Conservation (phyloP, 2,329 filamentous ascomycete genomes). For the Podosphaera xanthii region DNA sequence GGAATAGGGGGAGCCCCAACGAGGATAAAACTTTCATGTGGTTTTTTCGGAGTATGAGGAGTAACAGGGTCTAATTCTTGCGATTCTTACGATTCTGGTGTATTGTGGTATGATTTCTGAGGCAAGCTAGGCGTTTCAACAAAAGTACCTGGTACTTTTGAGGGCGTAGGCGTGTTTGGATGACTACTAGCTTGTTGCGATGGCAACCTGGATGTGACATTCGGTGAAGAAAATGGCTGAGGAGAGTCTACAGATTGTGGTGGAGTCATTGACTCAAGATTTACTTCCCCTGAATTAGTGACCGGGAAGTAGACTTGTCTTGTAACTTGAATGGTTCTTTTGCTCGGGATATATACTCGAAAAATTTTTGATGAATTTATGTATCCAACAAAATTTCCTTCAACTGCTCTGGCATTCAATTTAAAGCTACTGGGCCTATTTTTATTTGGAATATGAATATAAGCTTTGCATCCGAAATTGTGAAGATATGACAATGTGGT, state of each 20-base stretch:
- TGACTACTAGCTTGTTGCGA: too few species aligned
- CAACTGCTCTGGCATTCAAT: not conserved
- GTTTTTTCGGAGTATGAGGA: not conserved
- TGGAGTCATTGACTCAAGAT: not conserved
- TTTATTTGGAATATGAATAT: not conserved
- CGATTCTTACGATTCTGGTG: too few species aligned
- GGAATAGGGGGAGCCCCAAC: too few species aligned
- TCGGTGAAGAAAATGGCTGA: too few species aligned
- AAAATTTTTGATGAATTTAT: not conserved
- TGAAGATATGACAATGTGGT: not conserved
- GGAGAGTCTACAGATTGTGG: not conserved
- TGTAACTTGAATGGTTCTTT: not conserved
- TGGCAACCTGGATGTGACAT: too few species aligned
- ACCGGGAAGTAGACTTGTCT: not conserved
- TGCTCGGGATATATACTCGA: not conserved
- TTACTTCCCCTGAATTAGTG: not conserved
- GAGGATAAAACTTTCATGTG: not conserved
- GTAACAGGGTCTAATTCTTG: not conserved
- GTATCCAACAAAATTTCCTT: not conserved
- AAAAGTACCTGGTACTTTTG: not conserved
- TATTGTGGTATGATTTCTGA: not conserved
- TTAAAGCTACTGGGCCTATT: not conserved
- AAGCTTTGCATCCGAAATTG: not conserved
- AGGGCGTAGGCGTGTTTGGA: not conserved
- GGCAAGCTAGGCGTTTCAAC: not conserved